Percentiles rank a stretch among this genome's conserved stretches.
phyloP scores from a whole-genome alignment of 495 filamentous ascomycete species.

The Hypoxylon trugodes region DNA sequence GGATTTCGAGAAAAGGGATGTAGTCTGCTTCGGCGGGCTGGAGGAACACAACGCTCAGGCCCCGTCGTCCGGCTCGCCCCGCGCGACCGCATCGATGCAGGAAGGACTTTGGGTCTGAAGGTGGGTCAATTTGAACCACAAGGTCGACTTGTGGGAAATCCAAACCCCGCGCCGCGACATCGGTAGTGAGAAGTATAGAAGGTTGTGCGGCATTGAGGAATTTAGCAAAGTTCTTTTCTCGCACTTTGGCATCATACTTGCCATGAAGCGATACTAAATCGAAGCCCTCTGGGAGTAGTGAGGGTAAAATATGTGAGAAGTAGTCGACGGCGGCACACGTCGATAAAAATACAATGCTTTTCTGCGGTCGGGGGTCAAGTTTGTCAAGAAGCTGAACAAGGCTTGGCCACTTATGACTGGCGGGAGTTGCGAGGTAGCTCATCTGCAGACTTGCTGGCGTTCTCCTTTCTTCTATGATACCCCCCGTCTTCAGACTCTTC shows the following conservation, averaged over 20 bases:
- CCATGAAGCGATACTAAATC: conserved; percentile 84
- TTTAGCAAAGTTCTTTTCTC: conserved; percentile 79
- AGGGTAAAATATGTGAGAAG: conserved; percentile 77
- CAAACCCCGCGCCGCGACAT: conserved; percentile 68
- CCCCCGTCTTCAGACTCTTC: conserved; percentile 65
- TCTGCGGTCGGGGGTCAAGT: conserved; percentile 75
- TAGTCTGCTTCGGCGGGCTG: conserved; percentile 91
- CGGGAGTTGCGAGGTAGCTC: conserved; percentile 79
- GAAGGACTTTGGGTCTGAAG: conserved; percentile 92
- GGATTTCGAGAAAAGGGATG: conserved; percentile 82
- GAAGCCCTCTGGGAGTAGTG: conserved; percentile 69
- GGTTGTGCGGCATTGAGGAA: conserved; percentile 76
- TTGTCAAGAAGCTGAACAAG: conserved; percentile 73
- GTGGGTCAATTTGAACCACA: conserved; percentile 91
- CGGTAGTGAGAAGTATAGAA: conserved; percentile 84
- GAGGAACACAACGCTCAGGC: conserved; percentile 84
- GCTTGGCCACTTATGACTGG: conserved; percentile 78
- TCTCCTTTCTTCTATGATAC: conserved; percentile 78
- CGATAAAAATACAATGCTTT: conserved; percentile 92
- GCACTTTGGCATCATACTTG: conserved; percentile 80
- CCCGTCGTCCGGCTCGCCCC: conserved; percentile 85
- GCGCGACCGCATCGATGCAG: conserved; percentile 94
- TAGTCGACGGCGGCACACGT: conserved; percentile 97
- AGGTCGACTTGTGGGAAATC: conserved; percentile 96
- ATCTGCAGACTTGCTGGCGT: conserved; percentile 92